Evolutionary conservation across 2,329 filamentous ascomycete species (phyloP).

Genomic region (Penicillium aurantiogriseum): DNA sequence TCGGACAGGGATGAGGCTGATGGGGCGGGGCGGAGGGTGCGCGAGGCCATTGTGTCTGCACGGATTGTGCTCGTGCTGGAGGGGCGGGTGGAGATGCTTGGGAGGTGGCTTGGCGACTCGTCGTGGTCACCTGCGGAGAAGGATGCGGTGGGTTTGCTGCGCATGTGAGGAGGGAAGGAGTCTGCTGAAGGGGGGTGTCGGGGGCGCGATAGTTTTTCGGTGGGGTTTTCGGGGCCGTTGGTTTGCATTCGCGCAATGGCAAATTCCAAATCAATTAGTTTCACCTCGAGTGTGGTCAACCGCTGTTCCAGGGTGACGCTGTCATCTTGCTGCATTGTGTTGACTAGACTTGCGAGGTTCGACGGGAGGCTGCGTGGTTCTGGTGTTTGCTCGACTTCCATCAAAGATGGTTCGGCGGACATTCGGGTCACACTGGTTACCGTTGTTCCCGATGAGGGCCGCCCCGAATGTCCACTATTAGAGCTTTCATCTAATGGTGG

Average conservation of each 20-base stretch:
- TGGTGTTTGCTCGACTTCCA: conserved; percentile 17
- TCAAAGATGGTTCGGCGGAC: conserved; percentile 22
- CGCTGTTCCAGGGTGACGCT: conserved; percentile 46
- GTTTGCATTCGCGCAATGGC: conserved; percentile 50
- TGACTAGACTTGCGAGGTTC: conserved; percentile 40
- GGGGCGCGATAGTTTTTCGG: conserved; percentile 15
- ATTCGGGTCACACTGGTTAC: conserved; percentile 28
- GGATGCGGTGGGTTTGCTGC: conserved; percentile 21
- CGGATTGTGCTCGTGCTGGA: conserved; percentile 34
- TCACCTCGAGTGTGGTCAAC: conserved; percentile 51
- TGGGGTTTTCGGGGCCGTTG: conserved; percentile 23
- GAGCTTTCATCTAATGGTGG: conserved; percentile 29
- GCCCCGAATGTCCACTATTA: conserved; percentile 27
- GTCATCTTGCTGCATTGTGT: conserved; percentile 42
- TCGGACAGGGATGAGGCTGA: conserved; percentile 36
- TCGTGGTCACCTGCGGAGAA: conserved; percentile 15
- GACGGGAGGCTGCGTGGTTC: conserved; percentile 30
- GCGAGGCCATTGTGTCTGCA: conserved; percentile 31
- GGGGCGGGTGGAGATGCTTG: conserved; percentile 25
- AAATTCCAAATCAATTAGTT: conserved; percentile 51
- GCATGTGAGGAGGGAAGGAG: conserved; percentile 10
- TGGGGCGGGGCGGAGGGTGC: conserved; percentile 27
- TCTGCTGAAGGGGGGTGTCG: conserved; percentile 17
- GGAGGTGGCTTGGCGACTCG: conserved; percentile 17
- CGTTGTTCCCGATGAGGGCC: conserved; percentile 31